Conservation (phyloP, 2,329 filamentous ascomycete species). For the Aspergillus carbonarius region DNA sequence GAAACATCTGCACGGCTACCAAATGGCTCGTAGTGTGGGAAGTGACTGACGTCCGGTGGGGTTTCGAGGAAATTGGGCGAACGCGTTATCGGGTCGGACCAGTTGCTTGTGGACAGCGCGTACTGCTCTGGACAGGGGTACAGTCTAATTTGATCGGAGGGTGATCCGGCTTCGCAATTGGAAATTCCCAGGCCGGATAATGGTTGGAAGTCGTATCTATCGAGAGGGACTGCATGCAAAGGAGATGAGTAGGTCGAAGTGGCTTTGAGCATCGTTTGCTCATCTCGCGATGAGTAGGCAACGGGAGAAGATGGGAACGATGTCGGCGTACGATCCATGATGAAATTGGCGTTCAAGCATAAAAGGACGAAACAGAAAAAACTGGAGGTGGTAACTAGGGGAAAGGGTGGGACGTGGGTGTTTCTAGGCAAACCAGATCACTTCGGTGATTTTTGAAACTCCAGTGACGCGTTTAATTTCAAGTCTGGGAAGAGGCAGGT, state of each 20-base stretch:
- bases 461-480: background rate
- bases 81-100: conserved; percentile 23
- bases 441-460: background rate
- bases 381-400: background rate
- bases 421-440: background rate
- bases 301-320: conserved; percentile 21
- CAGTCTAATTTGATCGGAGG: conserved; percentile 21
- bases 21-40: conserved; percentile 27
- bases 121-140: conserved; percentile 21
- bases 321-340: conserved; percentile 26
- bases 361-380: background rate
- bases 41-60: conserved; percentile 22
- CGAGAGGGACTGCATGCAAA: conserved; percentile 14
- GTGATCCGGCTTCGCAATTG: conserved; percentile 24
- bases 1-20: conserved; percentile 20
- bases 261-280: conserved; percentile 17
- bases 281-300: conserved; percentile 11
- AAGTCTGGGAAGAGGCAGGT: background rate
- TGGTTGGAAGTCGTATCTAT: conserved; percentile 18
- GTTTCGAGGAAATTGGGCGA: conserved; percentile 22
- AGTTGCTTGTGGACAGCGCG: conserved; percentile 21
- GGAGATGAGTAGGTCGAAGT: conserved; percentile 26
- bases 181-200: conserved; percentile 34
- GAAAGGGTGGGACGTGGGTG: background rate
- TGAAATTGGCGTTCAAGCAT: background rate